Percentiles rank a stretch among this genome's conserved stretches.
These are phyloP conservation scores for Leccinum disarticulatum DNA, from an alignment of 768 basidiomycete species.

Conservation along the genomic window DNA sequence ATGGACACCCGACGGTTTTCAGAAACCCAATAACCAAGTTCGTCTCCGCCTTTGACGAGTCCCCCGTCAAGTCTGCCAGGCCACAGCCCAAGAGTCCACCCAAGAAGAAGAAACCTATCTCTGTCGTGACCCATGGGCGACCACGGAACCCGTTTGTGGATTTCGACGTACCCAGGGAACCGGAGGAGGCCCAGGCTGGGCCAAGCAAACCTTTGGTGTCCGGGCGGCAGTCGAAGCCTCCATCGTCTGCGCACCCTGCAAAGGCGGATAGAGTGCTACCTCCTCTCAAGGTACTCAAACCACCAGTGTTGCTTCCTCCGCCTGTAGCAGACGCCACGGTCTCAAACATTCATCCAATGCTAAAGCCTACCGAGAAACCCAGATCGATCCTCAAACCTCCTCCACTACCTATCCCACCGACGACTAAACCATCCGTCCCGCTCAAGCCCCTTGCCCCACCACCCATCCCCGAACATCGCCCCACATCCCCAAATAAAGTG, in stretches of 20 bases:
- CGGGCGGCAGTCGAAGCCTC: conserved; percentile 7
- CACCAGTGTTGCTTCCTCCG: conserved; percentile 13
- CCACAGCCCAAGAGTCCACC: background rate
- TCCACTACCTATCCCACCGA: conserved; percentile 16
- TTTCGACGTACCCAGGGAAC: conserved; percentile 1
- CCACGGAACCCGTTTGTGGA: conserved; percentile 26
- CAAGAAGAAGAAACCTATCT: conserved; percentile 9
- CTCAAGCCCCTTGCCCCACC: conserved; percentile 34
- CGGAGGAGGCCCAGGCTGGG: conserved; percentile 3
- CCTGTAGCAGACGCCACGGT: background rate
- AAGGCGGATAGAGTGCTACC: conserved; percentile 2
- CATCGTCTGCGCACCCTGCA: conserved; percentile 2
- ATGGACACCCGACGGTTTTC: no score
- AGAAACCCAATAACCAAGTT: conserved; percentile 31
- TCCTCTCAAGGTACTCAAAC: conserved; percentile 19
- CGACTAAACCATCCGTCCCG: conserved; percentile 11
- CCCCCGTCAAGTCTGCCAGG: background rate
- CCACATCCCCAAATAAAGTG: conserved; percentile 32
- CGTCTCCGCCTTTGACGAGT: conserved; percentile 27
- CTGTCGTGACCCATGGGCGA: conserved; percentile 10
- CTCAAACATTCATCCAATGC: conserved; percentile 8
- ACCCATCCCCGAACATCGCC: conserved; percentile 16
- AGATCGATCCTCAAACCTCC: conserved; percentile 31
- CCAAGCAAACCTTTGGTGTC: conserved; percentile 12
- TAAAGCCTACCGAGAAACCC: conserved; percentile 20